Evolutionary conservation across 148 eudicot species (phyloP).

Genomic region (Gaultheria prostrata): DNA sequence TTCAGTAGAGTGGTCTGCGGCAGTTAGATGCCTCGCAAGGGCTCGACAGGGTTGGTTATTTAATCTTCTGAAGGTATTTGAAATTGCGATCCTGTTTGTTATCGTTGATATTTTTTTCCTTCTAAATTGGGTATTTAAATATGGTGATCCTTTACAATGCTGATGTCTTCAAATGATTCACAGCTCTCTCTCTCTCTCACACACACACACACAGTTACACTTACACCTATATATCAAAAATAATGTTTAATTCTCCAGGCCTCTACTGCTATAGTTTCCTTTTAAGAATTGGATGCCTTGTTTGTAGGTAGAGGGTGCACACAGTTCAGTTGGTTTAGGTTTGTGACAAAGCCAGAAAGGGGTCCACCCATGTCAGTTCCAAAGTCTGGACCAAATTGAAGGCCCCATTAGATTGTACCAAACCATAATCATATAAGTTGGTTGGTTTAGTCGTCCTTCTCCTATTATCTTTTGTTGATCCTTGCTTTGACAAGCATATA

Average conservation of each 20-base stretch:
- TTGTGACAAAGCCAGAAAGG: background rate
- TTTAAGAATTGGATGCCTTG: background rate
- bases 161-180: conserved; percentile 2
- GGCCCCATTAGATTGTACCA: background rate
- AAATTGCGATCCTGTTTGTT: background rate
- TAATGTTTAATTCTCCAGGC: background rate
- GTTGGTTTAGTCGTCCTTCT: background rate
- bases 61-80: conserved; percentile 61
- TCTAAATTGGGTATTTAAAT: background rate
- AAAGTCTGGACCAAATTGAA: background rate
- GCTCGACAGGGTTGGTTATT: conserved; percentile 67
- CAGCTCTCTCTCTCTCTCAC: background rate
- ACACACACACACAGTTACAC: background rate
- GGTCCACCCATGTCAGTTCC: background rate
- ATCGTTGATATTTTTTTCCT: background rate
- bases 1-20: conserved; percentile 60
- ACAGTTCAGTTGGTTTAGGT: conserved; percentile 1
- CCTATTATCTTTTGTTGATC: background rate
- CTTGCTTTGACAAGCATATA: background rate
- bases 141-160: background rate
- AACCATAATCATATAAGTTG: background rate
- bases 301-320: background rate
- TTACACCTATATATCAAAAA: background rate
- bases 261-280: background rate
- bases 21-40: conserved; percentile 68